Conservation (phyloP, 768 basidiomycete genomes). For the Pleurotus eryngii region DNA sequence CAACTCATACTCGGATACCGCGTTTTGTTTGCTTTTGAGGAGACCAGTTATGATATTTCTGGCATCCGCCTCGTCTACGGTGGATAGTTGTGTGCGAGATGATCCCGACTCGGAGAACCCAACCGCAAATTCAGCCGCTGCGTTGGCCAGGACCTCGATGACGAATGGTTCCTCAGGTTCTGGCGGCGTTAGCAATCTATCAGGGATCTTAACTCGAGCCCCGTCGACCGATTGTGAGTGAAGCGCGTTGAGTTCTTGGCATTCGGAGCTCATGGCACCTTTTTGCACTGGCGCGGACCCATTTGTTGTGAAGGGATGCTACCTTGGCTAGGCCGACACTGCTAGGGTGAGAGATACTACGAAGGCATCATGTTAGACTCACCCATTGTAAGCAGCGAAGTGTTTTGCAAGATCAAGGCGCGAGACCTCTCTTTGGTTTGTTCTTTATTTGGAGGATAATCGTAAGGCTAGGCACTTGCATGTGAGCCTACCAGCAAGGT, state of each 20-base stretch:
- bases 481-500: no score
- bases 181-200: slow-evolving; percentile 50
- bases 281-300: slow-evolving; percentile 52
- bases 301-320: slow-evolving; percentile 54
- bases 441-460: slow-evolving; percentile 64
- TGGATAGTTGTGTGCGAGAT: slow-evolving; percentile 17
- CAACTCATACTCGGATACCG: slow-evolving; percentile 60
- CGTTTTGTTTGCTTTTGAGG: slow-evolving; percentile 47
- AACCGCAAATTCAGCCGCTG: slow-evolving; percentile 42
- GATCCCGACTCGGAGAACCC: slow-evolving; percentile 32
- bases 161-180: slow-evolving; percentile 43
- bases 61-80: slow-evolving; percentile 32
- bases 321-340: slow-evolving; percentile 59
- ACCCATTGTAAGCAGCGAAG: slow-evolving; percentile 67
- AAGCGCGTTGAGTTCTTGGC: slow-evolving; percentile 68
- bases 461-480: slow-evolving; percentile 48
- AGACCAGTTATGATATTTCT: slow-evolving; percentile 40
- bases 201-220: slow-evolving; percentile 56
- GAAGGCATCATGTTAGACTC: slow-evolving; percentile 11
- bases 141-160: slow-evolving; percentile 47
- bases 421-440: slow-evolving; percentile 43
- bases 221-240: slow-evolving; percentile 72
- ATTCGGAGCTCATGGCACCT: slow-evolving; percentile 60
- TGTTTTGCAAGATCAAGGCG: slow-evolving; percentile 59
- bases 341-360: not conserved